A percentile compares a stretch with the other conserved stretches of the same genome.
Conservation (phyloP, 2,329 filamentous ascomycete species). For the Metarhizium humberi region DNA sequence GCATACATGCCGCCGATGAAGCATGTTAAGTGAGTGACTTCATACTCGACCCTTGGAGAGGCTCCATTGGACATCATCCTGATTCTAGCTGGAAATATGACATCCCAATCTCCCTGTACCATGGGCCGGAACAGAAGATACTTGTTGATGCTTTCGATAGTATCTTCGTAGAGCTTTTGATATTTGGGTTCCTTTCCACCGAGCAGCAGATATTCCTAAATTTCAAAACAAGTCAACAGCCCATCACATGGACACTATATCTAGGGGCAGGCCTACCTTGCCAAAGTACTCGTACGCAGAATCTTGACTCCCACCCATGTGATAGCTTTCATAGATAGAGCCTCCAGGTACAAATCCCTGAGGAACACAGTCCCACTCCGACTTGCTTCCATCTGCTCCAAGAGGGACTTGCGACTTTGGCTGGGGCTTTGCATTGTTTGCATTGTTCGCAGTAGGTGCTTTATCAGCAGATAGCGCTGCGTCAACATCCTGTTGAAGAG, state of each 20-base stretch:
- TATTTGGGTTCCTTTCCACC: slow-evolving; percentile 69
- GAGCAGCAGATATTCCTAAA: slow-evolving; percentile 59
- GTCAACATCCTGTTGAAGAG: neutral
- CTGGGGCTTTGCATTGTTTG: neutral
- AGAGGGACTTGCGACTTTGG: slow-evolving; percentile 16
- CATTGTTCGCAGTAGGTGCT: neutral
- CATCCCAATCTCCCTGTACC: slow-evolving; percentile 54
- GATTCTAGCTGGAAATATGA: slow-evolving; percentile 65
- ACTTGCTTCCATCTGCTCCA: slow-evolving; percentile 22
- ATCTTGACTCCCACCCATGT: slow-evolving; percentile 58
- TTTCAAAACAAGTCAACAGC: slow-evolving; percentile 19
- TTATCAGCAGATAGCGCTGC: neutral
- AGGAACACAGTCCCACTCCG: slow-evolving; percentile 41
- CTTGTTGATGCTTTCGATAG: slow-evolving; percentile 58
- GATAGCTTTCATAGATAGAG: slow-evolving; percentile 37
- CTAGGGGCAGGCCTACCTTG: slow-evolving; percentile 33
- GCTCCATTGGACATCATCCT: slow-evolving; percentile 26
- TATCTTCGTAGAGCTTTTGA: slow-evolving; percentile 58
- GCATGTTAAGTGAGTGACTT: slow-evolving; percentile 55
- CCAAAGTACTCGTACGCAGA: slow-evolving; percentile 66
- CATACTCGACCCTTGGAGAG: slow-evolving; percentile 40
- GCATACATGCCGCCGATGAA: slow-evolving; percentile 58
- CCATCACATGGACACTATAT: neutral
- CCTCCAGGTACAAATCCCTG: slow-evolving; percentile 47
- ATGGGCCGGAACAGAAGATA: slow-evolving; percentile 73